phyloP scores from a whole-genome alignment of 768 basidiomycete genomes.

The Pleurotus giganteus region DNA sequence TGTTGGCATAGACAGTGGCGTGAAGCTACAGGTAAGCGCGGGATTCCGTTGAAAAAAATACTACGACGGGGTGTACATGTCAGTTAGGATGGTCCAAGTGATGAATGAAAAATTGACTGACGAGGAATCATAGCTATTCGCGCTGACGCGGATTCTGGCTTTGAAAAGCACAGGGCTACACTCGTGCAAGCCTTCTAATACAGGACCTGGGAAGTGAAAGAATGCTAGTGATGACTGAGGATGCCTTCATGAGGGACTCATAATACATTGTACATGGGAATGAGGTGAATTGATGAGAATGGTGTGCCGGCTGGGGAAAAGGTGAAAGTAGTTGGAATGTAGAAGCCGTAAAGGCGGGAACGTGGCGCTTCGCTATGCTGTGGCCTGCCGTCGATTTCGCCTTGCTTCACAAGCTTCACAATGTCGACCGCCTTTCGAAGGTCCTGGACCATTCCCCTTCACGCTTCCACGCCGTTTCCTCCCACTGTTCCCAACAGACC shows the following conservation, averaged over 20 bases:
- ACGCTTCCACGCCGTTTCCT: conserved; percentile 14
- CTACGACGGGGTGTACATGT: too few relatives aligned
- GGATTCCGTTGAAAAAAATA: conserved; percentile 2
- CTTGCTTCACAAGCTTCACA: conserved; percentile 31
- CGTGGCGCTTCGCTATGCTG: neutral
- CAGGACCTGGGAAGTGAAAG: too few relatives aligned
- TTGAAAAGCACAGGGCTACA: too few relatives aligned
- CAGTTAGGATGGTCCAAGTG: neutral
- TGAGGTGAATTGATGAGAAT: neutral
- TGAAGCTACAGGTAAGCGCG: neutral
- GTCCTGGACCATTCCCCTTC: conserved; percentile 6
- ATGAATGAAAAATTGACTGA: neutral
- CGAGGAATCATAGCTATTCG: neutral
- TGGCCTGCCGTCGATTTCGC: conserved; percentile 2
- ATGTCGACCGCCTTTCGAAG: conserved; percentile 24
- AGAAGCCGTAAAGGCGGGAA: too few relatives aligned
- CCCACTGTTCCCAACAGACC: conserved; percentile 26
- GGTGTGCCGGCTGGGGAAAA: neutral
- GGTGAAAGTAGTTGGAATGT: too few relatives aligned
- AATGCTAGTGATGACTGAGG: too few relatives aligned
- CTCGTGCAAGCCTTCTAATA: neutral
- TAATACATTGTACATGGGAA: too few relatives aligned
- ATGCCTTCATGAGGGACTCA: too few relatives aligned
- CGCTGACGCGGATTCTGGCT: too few relatives aligned
- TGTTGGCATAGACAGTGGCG: neutral